Evolutionary conservation across 139 green algal species (phyloP).

Genomic region (Limnomonas spitsbergensis): DNA sequence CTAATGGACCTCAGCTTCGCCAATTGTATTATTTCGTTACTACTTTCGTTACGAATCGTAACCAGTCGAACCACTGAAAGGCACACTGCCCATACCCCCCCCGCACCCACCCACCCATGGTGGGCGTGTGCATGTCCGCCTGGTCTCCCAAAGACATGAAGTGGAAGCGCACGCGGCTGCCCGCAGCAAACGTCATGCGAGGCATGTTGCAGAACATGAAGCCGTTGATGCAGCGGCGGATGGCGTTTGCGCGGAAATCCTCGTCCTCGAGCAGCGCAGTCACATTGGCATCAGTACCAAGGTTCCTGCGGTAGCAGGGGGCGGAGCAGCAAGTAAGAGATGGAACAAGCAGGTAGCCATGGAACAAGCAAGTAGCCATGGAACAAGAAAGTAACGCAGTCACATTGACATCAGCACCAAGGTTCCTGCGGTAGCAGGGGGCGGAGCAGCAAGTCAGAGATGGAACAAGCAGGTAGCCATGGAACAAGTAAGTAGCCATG

Average conservation of each 20-base stretch:
- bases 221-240: constrained; percentile 59
- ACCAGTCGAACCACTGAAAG: no score
- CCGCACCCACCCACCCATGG: constrained; percentile 29
- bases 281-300: not conserved
- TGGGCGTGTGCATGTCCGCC: constrained; percentile 72
- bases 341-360: not conserved
- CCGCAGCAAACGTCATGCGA: constrained; percentile 8
- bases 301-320: not conserved
- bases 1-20: no score
- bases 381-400: not conserved
- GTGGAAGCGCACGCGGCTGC: constrained; percentile 19
- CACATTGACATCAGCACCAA: not conserved
- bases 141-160: constrained; percentile 55
- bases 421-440: not conserved
- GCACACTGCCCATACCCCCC: no score
- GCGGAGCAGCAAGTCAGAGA: not conserved
- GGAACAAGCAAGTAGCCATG: no score
- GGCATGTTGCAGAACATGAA: constrained; percentile 64
- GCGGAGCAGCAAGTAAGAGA: not conserved
- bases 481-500: no score
- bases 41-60: no score
- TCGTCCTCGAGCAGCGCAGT: constrained; percentile 1
- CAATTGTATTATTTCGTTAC: no score
- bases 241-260: not conserved
- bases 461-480: not conserved